These are phyloP conservation scores for Magnolia changhungtana DNA, from an alignment of 164 flowering plant genomes.

Conservation along the genomic window DNA sequence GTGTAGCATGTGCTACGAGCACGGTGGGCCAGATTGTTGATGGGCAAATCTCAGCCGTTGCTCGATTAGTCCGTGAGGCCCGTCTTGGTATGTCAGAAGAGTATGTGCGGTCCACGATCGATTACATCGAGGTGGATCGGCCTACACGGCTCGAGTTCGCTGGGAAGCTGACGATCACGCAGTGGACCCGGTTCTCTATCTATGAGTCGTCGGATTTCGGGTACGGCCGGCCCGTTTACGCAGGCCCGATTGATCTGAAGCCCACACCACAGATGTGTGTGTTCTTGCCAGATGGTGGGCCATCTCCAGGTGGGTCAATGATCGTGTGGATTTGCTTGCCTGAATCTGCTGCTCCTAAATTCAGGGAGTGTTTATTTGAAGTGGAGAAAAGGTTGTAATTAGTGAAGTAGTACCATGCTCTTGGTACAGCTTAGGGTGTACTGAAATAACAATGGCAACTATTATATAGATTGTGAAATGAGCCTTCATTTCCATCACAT, in stretches of 20 bases:
- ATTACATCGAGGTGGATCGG: conserved; percentile 55
- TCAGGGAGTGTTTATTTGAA: conserved; percentile 37
- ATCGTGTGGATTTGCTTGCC: conserved; percentile 88
- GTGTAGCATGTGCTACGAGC: conserved; percentile 56
- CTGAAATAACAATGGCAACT: too few relatives aligned
- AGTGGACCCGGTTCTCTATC: conserved; percentile 71
- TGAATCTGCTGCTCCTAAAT: conserved; percentile 43
- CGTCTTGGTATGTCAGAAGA: conserved; percentile 51
- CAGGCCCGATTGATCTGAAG: conserved; percentile 75
- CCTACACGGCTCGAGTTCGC: conserved; percentile 72
- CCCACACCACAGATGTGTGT: conserved; percentile 88
- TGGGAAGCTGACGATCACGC: conserved; percentile 66
- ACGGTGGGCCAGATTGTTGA: conserved; percentile 42
- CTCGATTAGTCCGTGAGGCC: conserved; percentile 33
- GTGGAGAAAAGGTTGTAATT: background rate
- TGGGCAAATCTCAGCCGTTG: conserved; percentile 29
- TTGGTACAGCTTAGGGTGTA: background rate
- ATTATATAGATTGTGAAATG: too few relatives aligned
- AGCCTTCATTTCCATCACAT: too few relatives aligned
- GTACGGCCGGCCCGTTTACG: conserved; percentile 72
- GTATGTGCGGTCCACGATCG: conserved; percentile 67
- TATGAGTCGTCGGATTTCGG: conserved; percentile 84
- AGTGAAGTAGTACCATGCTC: background rate
- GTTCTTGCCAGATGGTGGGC: conserved; percentile 57
- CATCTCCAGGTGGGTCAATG: conserved; percentile 26